Conservation (phyloP, 2,329 filamentous ascomycete genomes). For the Ceratocystis papillata region DNA sequence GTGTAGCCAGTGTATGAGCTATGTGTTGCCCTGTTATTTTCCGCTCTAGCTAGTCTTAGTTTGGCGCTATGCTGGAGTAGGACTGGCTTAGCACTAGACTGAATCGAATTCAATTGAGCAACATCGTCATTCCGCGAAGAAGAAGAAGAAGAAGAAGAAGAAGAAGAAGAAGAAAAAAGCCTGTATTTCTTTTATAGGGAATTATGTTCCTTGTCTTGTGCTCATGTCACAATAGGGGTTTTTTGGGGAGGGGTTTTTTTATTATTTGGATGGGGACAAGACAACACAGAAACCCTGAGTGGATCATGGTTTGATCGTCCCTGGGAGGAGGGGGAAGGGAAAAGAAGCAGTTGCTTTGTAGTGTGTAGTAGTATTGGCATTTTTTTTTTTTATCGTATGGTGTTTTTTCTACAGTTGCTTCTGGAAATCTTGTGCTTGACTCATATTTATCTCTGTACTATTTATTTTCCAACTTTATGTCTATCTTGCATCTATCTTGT, state of each 20-base stretch:
- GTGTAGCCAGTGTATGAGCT: neutral
- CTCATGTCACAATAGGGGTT: neutral
- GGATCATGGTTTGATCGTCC: slow-evolving; percentile 1
- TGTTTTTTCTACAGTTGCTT: neutral
- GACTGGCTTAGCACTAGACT: neutral
- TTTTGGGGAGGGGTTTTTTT: neutral
- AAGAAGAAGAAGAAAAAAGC: neutral
- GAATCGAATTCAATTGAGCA: neutral
- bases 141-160: neutral
- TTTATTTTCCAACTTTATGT: neutral
- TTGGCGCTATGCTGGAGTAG: neutral
- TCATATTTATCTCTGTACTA: neutral
- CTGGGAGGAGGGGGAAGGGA: neutral
- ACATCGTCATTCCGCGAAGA: neutral
- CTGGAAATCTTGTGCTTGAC: neutral
- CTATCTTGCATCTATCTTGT: neutral
- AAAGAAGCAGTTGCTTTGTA: neutral
- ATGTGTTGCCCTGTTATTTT: neutral
- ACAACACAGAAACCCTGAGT: neutral
- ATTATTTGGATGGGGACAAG: neutral
- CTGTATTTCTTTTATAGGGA: neutral
- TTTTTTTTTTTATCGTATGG: neutral
- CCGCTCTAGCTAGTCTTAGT: neutral
- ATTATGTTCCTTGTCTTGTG: neutral
- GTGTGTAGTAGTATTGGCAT: neutral